A percentile compares a stretch with the other conserved stretches of the same genome.
Conservation (phyloP, 805 yeast species). For the Ogataea allantospora region DNA sequence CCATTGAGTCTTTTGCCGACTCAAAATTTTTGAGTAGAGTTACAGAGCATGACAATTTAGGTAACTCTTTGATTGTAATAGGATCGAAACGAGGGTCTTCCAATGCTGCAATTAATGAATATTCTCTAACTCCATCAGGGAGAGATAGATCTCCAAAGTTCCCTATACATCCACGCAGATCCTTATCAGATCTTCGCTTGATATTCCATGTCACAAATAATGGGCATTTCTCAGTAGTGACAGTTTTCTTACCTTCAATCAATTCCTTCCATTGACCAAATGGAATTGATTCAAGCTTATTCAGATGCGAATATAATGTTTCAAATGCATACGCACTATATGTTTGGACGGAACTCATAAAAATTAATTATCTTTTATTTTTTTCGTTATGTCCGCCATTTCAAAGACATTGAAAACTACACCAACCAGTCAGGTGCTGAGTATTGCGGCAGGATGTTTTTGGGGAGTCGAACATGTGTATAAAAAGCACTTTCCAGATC, state of each 20-base stretch:
- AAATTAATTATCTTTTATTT: not conserved
- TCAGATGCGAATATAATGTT: slow-evolving; percentile 31
- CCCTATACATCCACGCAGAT: slow-evolving; percentile 90
- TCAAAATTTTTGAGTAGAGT: slow-evolving; percentile 64
- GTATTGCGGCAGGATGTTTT: slow-evolving; percentile 68
- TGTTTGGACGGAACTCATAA: slow-evolving; percentile 25
- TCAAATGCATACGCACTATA: slow-evolving; percentile 44
- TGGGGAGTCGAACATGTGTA: slow-evolving; percentile 90
- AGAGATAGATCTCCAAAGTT: slow-evolving; percentile 63
- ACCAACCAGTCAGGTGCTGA: slow-evolving; percentile 48
- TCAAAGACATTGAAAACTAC: slow-evolving; percentile 27
- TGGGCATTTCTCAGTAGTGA: slow-evolving; percentile 42
- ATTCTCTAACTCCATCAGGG: slow-evolving; percentile 57
- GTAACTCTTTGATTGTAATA: slow-evolving; percentile 53
- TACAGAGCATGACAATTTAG: slow-evolving; percentile 52
- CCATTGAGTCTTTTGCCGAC: slow-evolving; percentile 47
- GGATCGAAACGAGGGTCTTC: slow-evolving; percentile 79
- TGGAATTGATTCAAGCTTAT: slow-evolving; percentile 15
- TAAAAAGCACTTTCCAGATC: slow-evolving; percentile 63
- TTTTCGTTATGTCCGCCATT: slow-evolving; percentile 15
- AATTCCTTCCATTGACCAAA: slow-evolving; percentile 12
- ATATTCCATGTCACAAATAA: slow-evolving; percentile 87
- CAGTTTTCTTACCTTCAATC: slow-evolving; percentile 12
- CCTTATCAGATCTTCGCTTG: slow-evolving; percentile 28
- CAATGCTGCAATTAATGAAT: slow-evolving; percentile 67